Base-by-base conservation (phyloP, 768 basidiomycete genomes). In the Auricularia sp. region DNA sequence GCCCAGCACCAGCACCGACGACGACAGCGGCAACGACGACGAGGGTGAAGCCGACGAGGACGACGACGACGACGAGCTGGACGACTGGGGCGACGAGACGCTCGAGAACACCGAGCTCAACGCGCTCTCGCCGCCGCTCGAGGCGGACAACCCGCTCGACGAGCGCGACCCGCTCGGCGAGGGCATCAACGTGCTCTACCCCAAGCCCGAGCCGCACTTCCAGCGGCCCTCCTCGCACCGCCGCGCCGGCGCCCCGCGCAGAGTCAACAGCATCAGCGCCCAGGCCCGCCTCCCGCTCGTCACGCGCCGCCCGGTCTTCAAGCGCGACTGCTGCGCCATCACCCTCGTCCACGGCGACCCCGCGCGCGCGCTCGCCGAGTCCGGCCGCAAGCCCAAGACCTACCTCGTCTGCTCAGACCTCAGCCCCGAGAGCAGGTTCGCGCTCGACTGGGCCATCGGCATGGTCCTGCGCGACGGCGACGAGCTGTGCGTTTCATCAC, bases 401-500 rank as follows among this genome's bases (percentile, higher is more conserved):
- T 99, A 98, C 74, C 80, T 97, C 11, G 88, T 98, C 23, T 90
- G 94, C 4, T 97, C 93, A 71, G 97, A 99, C 81, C 73, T 98
- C 70, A 93, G 90, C 66, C 92, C 97, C 68, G 96, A 99, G 77
- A 88, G 87, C 74, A 81, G 88, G 39, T 99, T 95, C 74, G 97
- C 97, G 0, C 85, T 98, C 5, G 95, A 98, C 74, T 99, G 96
- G 97, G 93, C 91, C 10, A 95, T 98, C 63, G 96, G 95, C 2
- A 98, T 96, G 0, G 96, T 98, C 2, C 77, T 97, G 66, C 78
- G 94, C 66, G 94, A 98, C 74, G 96, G 96, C 2, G 97, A 99
- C 70, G 91, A 95, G 75, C 78, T 93, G 87, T 84, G 63, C 62
- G 79, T 72, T 21, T 61, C 4, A 6, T 14, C 61, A 39, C 14